phyloP scores from a whole-genome alignment of 257 asterid genomes.

The Misopates orontium region DNA sequence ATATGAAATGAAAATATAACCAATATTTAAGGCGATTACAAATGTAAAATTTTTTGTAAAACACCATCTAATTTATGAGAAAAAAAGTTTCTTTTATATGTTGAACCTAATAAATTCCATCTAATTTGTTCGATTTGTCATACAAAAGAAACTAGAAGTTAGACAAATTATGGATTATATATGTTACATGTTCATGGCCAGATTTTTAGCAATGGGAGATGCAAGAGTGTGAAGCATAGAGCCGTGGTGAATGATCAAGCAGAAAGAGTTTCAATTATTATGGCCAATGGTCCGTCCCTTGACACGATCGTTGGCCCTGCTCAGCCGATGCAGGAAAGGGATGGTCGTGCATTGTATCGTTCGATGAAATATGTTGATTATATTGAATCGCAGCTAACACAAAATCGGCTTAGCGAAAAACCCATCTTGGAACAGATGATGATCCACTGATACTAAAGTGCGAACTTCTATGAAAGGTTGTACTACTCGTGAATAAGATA shows the following conservation, averaged over 20 bases:
- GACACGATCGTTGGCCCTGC: conserved; percentile 53
- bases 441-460: neutral
- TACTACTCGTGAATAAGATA: no score
- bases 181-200: neutral
- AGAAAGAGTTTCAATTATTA: conserved; percentile 43
- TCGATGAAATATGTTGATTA: conserved; percentile 50
- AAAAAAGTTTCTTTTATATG: no score
- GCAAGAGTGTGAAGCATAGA: conserved; percentile 44
- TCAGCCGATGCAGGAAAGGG: conserved; percentile 26
- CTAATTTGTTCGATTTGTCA: no score
- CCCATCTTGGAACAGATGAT: conserved; percentile 34
- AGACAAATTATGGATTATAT: no score
- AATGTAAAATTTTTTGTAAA: no score
- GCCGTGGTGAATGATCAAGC: conserved; percentile 39
- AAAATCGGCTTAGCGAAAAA: conserved; percentile 37
- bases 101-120: no score
- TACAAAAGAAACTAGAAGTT: no score
- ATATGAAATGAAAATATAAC: no score
- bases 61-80: no score
- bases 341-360: conserved; percentile 33
- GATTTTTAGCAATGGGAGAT: conserved; percentile 42
- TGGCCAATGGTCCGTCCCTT: conserved; percentile 53
- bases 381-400: conserved; percentile 43
- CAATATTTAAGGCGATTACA: no score
- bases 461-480: neutral